Conservation (phyloP, 306 rosid species). For the Pyrus pyrifolia region DNA sequence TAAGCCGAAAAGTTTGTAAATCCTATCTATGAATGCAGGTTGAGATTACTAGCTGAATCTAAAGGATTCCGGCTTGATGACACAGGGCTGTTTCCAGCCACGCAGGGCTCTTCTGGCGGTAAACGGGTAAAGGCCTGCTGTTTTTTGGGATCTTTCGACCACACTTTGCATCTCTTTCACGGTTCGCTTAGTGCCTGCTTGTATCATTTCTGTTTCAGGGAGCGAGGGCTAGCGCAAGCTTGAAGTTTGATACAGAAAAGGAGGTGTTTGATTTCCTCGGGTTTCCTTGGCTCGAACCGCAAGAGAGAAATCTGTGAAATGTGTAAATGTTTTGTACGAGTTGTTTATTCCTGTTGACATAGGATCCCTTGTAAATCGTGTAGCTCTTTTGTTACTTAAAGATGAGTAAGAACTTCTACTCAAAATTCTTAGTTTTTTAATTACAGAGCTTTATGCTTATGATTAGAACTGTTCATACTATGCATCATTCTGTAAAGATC, state of each 20-base stretch:
- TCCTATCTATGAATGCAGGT: constrained; percentile 32
- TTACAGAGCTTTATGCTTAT: fast-evolving
- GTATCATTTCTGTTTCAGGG: constrained; percentile 43
- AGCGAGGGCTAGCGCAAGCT: constrained; percentile 53
- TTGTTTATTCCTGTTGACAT: background rate
- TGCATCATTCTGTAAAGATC: no score
- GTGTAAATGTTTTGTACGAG: background rate
- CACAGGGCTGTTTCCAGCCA: constrained; percentile 75
- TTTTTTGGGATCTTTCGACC: background rate
- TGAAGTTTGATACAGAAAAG: constrained; percentile 67
- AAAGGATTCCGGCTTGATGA: constrained; percentile 91
- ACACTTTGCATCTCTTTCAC: background rate
- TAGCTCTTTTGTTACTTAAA: background rate
- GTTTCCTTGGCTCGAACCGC: constrained; percentile 84
- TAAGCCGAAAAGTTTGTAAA: background rate
- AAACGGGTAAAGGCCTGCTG: constrained; percentile 48
- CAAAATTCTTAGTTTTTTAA: no score
- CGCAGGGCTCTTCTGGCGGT: constrained; percentile 47
- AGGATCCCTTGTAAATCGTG: background rate
- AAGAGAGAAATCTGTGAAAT: constrained; percentile 70
- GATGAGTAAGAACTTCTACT: fast-evolving
- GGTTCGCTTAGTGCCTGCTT: background rate
- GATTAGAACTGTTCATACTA: no score
- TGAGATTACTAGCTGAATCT: constrained; percentile 80
- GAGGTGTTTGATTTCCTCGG: constrained; percentile 82